phyloP scores from a whole-genome alignment of 2,329 filamentous ascomycete species.

The Claviceps quebecensis region DNA sequence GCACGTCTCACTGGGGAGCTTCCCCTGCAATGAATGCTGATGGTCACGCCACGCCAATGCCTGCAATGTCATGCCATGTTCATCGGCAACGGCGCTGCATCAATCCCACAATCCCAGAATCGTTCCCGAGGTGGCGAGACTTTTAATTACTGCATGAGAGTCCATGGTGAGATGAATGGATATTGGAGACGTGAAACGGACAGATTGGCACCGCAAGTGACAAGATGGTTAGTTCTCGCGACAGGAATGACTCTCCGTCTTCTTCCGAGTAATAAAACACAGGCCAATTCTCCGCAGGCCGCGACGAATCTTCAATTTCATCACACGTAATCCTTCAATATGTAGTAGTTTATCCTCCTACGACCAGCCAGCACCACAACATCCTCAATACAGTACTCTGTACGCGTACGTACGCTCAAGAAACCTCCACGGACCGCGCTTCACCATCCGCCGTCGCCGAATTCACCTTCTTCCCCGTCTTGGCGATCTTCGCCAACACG shows the following conservation, averaged over 20 bases:
- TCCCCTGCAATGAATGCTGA: neutral
- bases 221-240: too few relatives aligned
- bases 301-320: neutral
- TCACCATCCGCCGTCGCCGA: constrained; percentile 58
- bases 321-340: neutral
- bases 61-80: neutral
- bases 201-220: too few relatives aligned
- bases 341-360: neutral
- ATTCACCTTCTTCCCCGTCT: constrained; percentile 89
- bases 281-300: neutral
- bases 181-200: too few relatives aligned
- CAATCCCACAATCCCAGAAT: too few relatives aligned
- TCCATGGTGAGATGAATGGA: too few relatives aligned
- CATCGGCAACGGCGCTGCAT: neutral
- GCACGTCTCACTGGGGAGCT: too few relatives aligned
- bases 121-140: too few relatives aligned
- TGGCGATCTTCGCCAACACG: constrained; percentile 77
- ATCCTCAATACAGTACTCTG: too few relatives aligned
- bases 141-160: too few relatives aligned
- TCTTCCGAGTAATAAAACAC: neutral
- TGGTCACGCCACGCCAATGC: neutral
- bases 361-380: constrained; percentile 10
- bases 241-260: too few relatives aligned
- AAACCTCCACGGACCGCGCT: constrained; percentile 34
- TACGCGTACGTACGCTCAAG: constrained; percentile 2